Percentiles rank a stretch among this genome's conserved stretches.
Evolutionary conservation across 495 filamentous ascomycete species (phyloP).

Genomic region (Trypethelium eluteriae): DNA sequence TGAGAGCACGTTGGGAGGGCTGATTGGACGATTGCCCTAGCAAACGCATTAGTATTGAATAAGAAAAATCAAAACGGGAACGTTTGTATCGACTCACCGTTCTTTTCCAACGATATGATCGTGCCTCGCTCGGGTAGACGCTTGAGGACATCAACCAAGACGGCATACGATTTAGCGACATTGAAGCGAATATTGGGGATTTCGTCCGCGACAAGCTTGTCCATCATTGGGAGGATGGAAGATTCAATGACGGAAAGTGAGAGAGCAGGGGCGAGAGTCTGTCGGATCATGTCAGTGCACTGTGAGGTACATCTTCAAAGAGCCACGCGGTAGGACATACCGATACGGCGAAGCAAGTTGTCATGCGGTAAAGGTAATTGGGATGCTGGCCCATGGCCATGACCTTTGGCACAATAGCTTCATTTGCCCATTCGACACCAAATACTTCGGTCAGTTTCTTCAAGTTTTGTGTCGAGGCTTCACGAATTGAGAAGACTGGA

Average conservation of each 20-base stretch:
- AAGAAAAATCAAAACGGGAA: background rate
- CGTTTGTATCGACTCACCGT: constrained; percentile 43
- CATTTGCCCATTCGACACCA: constrained; percentile 94
- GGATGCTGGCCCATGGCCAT: constrained; percentile 96
- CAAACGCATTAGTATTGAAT: too few species aligned
- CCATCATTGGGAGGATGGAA: constrained; percentile 91
- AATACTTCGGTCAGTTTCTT: constrained; percentile 98
- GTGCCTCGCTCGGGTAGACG: constrained; percentile 84
- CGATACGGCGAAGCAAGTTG: constrained; percentile 94
- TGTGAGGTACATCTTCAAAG: constrained; percentile 11
- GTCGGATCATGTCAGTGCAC: constrained; percentile 7
- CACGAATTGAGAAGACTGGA: constrained; percentile 95
- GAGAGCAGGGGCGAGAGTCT: constrained; percentile 92
- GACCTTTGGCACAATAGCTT: constrained; percentile 95
- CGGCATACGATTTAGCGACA: constrained; percentile 91
- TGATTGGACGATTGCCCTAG: background rate
- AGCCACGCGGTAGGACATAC: constrained; percentile 48
- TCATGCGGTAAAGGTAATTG: constrained; percentile 99
- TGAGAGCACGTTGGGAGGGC: background rate
- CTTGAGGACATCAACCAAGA: constrained; percentile 80
- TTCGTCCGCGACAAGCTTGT: constrained; percentile 81
- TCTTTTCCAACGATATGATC: constrained; percentile 73
- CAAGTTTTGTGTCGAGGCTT: constrained; percentile 92
- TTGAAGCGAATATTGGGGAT: constrained; percentile 99
- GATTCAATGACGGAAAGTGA: constrained; percentile 84